These are phyloP conservation scores for Pachysandra terminalis DNA, from an alignment of 164 flowering plant species.

Conservation along the genomic window DNA sequence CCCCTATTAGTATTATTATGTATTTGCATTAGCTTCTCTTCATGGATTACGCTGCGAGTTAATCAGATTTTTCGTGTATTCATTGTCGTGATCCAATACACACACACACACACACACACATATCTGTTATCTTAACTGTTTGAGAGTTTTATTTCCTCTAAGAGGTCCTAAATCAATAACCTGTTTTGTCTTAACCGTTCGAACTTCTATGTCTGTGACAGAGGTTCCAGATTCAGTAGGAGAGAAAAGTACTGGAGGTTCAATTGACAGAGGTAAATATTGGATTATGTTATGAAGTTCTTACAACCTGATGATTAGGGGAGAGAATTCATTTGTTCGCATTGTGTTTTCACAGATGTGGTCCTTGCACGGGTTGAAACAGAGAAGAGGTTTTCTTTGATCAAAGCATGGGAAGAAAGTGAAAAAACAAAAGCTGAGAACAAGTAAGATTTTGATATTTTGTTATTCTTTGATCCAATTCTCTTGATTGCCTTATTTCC, in stretches of 20 bases:
- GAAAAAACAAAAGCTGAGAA: slow-evolving; percentile 56
- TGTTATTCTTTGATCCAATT: neutral
- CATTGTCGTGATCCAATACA: neutral
- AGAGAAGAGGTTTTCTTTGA: too few species aligned
- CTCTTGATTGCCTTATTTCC: neutral
- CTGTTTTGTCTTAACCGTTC: neutral
- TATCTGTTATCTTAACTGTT: too few species aligned
- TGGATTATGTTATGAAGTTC: too few species aligned
- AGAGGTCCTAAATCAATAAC: neutral
- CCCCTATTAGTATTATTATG: neutral
- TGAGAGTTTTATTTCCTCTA: too few species aligned
- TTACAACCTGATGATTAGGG: slow-evolving; percentile 6
- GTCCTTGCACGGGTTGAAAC: too few species aligned
- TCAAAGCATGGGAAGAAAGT: slow-evolving; percentile 66
- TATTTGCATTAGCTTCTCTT: neutral
- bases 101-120: too few species aligned
- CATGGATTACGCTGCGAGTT: neutral
- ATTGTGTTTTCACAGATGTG: slow-evolving; percentile 22
- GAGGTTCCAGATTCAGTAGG: too few species aligned
- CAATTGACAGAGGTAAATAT: too few species aligned
- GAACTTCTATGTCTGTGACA: slow-evolving; percentile 3
- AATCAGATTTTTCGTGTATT: neutral
- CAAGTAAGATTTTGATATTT: slow-evolving; percentile 48
- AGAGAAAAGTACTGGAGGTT: too few species aligned
- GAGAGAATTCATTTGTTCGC: neutral